These are phyloP conservation scores for Rhizomucor pusillus DNA, from an alignment of 371 early-diverging fungal genomes.

Conservation along the genomic window DNA sequence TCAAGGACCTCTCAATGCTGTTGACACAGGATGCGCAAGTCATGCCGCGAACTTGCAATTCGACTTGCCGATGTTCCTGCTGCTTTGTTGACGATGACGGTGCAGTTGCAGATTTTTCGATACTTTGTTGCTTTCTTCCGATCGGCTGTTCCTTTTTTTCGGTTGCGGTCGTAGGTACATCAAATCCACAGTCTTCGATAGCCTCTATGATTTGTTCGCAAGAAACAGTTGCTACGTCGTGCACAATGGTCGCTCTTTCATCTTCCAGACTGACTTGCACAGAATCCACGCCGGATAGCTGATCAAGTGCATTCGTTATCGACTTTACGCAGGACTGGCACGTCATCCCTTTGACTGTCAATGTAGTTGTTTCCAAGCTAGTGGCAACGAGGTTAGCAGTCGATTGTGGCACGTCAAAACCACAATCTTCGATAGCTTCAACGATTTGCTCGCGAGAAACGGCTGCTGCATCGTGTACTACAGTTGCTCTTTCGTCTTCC, in stretches of 20 bases:
- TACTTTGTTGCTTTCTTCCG: not conserved
- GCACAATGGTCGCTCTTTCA: conserved; percentile 41
- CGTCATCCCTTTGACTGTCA: conserved; percentile 79
- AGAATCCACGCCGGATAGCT: conserved; percentile 36
- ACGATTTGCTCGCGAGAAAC: conserved; percentile 21
- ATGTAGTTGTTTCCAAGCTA: conserved; percentile 13
- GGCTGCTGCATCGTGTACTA: conserved; percentile 29
- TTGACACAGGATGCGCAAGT: conserved; percentile 85
- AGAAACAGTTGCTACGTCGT: conserved; percentile 20
- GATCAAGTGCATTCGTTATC: conserved; percentile 51
- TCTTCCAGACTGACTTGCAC: conserved; percentile 43
- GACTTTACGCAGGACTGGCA: conserved; percentile 82
- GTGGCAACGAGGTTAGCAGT: not conserved
- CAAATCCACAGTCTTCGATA: conserved; percentile 52
- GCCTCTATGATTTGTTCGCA: conserved; percentile 28
- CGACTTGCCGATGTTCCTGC: conserved; percentile 12
- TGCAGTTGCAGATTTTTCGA: not conserved
- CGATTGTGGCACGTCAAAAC: conserved; percentile 22
- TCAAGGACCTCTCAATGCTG: conserved; percentile 67
- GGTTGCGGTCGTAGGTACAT: conserved; percentile 12
- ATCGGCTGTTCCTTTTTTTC: not conserved
- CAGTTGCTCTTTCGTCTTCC: conserved; percentile 31
- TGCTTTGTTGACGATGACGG: not conserved
- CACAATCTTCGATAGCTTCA: conserved; percentile 52
- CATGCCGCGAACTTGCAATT: conserved; percentile 63